These are phyloP conservation scores for Rhipidocladum racemiflorum DNA, from an alignment of 176 grass and related monocot genomes.

Conservation along the genomic window DNA sequence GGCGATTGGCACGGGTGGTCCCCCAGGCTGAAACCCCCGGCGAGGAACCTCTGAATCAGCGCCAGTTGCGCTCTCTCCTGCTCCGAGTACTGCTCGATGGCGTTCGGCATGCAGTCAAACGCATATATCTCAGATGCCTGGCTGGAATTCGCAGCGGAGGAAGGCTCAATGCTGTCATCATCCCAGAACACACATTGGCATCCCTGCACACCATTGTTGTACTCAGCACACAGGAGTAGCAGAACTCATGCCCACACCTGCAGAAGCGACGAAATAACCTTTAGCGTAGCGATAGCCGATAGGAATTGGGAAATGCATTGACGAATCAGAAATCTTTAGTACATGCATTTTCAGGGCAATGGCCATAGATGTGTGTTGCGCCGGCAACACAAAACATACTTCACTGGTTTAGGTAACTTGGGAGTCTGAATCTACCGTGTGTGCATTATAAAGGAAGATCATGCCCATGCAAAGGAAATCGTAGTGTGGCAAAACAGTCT, in stretches of 20 bases:
- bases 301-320: background rate
- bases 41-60: conserved; percentile 90
- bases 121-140: conserved; percentile 77
- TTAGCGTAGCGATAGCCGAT: background rate
- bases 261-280: background rate
- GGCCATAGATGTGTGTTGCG: background rate
- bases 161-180: conserved; percentile 34
- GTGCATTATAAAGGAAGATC: background rate
- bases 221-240: conserved; percentile 84
- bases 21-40: conserved; percentile 68
- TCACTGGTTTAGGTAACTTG: background rate
- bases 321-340: background rate
- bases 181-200: conserved; percentile 91
- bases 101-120: conserved; percentile 63
- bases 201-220: conserved; percentile 62
- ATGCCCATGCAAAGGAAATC: background rate
- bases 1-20: conserved; percentile 73
- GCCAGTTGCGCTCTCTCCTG: conserved; percentile 90
- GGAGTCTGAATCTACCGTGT: background rate
- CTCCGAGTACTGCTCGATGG: conserved; percentile 84
- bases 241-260: conserved; percentile 99
- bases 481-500: background rate
- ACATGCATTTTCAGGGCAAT: background rate
- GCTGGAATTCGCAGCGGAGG: conserved; percentile 31
- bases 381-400: background rate